These are phyloP conservation scores for Botryotinia narcissicola DNA, from an alignment of 2,329 filamentous ascomycete species.

Conservation along the genomic window DNA sequence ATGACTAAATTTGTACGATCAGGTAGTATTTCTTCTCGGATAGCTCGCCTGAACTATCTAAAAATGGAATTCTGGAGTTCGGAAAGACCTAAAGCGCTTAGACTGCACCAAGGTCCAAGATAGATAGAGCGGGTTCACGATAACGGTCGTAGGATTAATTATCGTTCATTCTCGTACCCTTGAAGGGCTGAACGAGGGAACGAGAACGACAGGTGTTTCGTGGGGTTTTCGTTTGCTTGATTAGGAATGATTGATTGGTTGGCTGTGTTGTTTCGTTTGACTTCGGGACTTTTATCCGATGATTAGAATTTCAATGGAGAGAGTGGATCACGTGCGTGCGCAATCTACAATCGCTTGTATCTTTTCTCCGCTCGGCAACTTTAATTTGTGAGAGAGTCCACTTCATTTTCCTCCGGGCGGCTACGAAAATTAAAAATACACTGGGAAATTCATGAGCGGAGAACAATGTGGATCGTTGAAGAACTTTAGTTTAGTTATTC, in stretches of 20 bases:
- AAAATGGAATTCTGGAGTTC: neutral
- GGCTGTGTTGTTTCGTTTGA: neutral
- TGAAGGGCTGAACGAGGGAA: neutral
- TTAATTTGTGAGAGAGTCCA: neutral
- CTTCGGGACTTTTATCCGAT: neutral
- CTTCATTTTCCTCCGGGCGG: conserved; percentile 10
- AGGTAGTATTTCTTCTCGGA: neutral
- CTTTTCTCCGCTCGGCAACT: neutral
- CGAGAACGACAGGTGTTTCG: neutral
- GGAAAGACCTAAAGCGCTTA: neutral
- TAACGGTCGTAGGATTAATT: neutral
- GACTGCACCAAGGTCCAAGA: neutral
- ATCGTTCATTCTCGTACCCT: neutral
- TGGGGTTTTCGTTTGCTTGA: neutral
- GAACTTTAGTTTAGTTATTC: neutral
- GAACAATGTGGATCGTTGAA: neutral
- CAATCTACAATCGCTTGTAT: neutral
- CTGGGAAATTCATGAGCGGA: neutral
- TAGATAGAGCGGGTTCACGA: neutral
- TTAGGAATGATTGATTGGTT: neutral
- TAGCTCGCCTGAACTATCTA: conserved; percentile 8
- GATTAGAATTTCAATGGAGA: neutral
- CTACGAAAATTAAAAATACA: neutral
- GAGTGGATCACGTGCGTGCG: conserved; percentile 14
- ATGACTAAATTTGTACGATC: neutral